These are phyloP conservation scores for Epichloe baconii DNA, from an alignment of 2,329 filamentous ascomycete genomes.

Conservation along the genomic window DNA sequence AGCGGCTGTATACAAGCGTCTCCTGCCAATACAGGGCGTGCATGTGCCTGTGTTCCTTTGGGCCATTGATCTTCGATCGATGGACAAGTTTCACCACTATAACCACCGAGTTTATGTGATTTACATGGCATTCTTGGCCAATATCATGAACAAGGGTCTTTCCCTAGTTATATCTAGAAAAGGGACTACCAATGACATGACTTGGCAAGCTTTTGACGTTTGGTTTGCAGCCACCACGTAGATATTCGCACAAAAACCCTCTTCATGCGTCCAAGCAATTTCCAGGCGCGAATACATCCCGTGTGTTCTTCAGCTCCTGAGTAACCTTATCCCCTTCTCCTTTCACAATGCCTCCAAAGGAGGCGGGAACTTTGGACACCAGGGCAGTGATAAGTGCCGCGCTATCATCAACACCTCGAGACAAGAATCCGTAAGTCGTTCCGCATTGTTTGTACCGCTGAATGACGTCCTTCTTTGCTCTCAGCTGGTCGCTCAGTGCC, in stretches of 20 bases:
- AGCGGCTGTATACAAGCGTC: no score
- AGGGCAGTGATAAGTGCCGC: not conserved
- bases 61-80: constrained; percentile 20
- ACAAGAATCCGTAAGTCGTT: constrained; percentile 1
- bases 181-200: no score
- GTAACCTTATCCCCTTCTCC: not conserved
- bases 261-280: not conserved
- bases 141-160: no score
- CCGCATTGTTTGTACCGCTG: constrained; percentile 4
- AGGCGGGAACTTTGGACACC: not conserved
- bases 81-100: constrained; percentile 17
- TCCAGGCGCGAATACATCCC: not conserved
- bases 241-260: not conserved
- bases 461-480: constrained; percentile 1
- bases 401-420: not conserved
- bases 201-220: no score
- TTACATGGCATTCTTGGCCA: no score
- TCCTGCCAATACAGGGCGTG: no score
- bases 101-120: no score
- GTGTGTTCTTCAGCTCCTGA: not conserved
- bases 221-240: no score
- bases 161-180: no score
- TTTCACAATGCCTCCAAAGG: not conserved
- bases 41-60: constrained; percentile 6
- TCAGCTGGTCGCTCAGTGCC: constrained; percentile 2